These are phyloP conservation scores for Mesostigma viride DNA, from an alignment of 139 green algal genomes.

Conservation along the genomic window DNA sequence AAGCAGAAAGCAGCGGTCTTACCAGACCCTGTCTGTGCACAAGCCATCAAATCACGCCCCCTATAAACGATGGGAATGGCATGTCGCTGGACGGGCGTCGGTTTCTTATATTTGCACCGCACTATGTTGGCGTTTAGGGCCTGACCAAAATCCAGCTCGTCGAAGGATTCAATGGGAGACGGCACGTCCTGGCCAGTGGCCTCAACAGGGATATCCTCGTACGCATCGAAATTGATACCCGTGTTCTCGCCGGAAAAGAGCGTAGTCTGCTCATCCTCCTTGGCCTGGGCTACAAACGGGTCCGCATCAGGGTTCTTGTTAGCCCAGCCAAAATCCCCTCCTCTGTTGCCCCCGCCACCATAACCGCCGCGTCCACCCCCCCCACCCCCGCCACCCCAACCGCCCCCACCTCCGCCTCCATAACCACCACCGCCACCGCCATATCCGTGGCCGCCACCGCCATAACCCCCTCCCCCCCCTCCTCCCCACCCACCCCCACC, in stretches of 20 bases:
- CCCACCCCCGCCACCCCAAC: too few relatives aligned
- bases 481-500: too few relatives aligned
- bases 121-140: constrained; percentile 74
- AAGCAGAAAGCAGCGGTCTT: constrained; percentile 98
- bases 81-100: constrained; percentile 93
- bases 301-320: too few relatives aligned
- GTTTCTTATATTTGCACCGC: constrained; percentile 94
- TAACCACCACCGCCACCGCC: too few relatives aligned
- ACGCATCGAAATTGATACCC: constrained; percentile 95
- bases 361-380: too few relatives aligned
- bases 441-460: too few relatives aligned
- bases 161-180: constrained; percentile 66
- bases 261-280: too few relatives aligned
- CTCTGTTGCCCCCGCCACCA: too few relatives aligned
- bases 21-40: constrained; percentile 66
- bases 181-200: constrained; percentile 72
- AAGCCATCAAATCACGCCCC: constrained; percentile 87
- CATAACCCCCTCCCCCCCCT: too few relatives aligned
- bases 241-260: constrained; percentile 83
- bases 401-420: too few relatives aligned
- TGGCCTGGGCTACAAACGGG: too few relatives aligned
- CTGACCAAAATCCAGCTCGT: constrained; percentile 55
- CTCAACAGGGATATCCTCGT: constrained; percentile 97
- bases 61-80: constrained; percentile 88
- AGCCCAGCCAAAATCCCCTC: too few relatives aligned